Base-by-base conservation (phyloP, 1,284 basidiomycete genomes). In the Sanghuangporus sanghuang region DNA sequence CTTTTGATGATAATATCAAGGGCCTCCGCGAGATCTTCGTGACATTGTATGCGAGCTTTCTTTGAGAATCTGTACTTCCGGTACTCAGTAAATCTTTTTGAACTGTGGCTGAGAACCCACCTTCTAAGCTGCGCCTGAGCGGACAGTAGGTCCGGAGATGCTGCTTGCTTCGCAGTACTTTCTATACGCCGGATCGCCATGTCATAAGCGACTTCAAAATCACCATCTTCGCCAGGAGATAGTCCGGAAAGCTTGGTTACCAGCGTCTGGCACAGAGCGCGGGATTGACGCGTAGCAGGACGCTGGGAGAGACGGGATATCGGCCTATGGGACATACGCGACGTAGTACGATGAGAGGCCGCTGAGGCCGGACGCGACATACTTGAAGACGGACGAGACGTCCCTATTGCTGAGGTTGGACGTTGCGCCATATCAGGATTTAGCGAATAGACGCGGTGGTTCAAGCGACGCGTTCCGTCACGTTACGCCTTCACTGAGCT, bases 41-140 rank as follows among this genome's bases (percentile, higher is more conserved):
- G 77, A 12, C 82, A 82, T 64, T 86, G 83, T 62, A 92, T 81
- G 39, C 82, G 81, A n/a, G 87, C 87, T 71, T 91, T 92, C 71
- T 86, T 77, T 21, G 80, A 74, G 71, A 80, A 82, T 12, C 87
- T 89, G 18, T 6, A 16, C 36, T 18, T 12, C 6, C 39, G n/a
- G 48, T 62, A 27, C 18, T 56, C 63, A 46, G n/a, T 59, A 66
- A 50, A 39, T 56, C 23, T 54, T 62, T 18, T 56, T 50, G 57
- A 59, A 46, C 16, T 23, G 65, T 50, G 11, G 64, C 48, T 23
- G 6, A 46, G 21, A 42, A 67, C 75, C 49, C 74, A 89, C 87
- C 84, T 84, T 74, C 76, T 77, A 66, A 92, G 78, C 59, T 82
- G 82, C 54, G 76, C 78, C 65, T 87, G 81, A 54, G 87, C 78